A percentile compares a stretch with the other conserved stretches of the same genome.
These are phyloP conservation scores for Hypomontagnella submonticulosa DNA, from an alignment of 495 filamentous ascomycete genomes.

Conservation along the genomic window DNA sequence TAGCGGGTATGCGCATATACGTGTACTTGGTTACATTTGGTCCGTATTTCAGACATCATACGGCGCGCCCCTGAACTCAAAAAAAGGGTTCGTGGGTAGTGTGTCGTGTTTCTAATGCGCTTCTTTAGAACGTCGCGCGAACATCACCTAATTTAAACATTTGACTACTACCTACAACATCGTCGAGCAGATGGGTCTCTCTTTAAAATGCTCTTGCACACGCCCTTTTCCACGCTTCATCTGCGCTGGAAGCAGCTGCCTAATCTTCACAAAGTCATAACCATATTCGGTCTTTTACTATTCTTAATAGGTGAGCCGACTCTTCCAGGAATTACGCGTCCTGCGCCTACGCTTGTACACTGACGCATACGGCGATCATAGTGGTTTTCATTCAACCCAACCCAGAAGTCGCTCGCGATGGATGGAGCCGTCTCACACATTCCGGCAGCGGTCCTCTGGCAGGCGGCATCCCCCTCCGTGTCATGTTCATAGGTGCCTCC, in stretches of 20 bases:
- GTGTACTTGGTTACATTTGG: not conserved
- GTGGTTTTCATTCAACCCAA: slow-evolving; percentile 36
- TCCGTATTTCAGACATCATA: not conserved
- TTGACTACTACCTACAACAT: not conserved
- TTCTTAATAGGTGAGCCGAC: slow-evolving; percentile 25
- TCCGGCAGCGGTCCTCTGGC: slow-evolving; percentile 35
- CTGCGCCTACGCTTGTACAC: not conserved
- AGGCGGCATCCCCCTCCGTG: slow-evolving; percentile 54
- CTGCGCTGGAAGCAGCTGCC: slow-evolving; percentile 40
- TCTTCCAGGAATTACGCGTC: not conserved
- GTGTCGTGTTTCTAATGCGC: not conserved
- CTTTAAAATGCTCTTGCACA: slow-evolving; percentile 31
- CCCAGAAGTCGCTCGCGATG: slow-evolving; percentile 33
- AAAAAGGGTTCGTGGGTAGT: not conserved
- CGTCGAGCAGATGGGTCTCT: slow-evolving; percentile 33
- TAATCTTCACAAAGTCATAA: slow-evolving; percentile 36
- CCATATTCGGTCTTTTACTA: slow-evolving; percentile 10
- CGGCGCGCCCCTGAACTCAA: not conserved
- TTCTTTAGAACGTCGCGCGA: not conserved
- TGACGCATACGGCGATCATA: slow-evolving; percentile 4
- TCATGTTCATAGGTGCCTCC: slow-evolving; percentile 68
- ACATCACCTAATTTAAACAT: not conserved
- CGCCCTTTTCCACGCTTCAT: slow-evolving; percentile 36
- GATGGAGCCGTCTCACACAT: slow-evolving; percentile 36
- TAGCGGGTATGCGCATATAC: not conserved